Conservation (phyloP, 2,329 filamentous ascomycete species). For the Colletotrichum sp. region DNA sequence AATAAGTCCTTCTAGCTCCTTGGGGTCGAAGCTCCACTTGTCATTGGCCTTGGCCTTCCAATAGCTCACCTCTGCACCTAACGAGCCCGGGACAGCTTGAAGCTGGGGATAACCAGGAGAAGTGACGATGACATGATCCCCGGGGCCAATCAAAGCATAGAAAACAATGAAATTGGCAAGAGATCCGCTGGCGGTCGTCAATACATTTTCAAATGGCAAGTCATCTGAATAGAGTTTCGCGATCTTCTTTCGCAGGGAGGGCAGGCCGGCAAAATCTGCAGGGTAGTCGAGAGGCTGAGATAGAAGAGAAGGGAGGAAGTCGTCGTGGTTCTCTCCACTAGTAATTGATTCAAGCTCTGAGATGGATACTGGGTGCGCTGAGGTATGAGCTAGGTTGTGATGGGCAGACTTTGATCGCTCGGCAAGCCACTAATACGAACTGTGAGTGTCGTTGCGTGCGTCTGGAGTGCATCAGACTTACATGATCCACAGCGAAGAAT, state of each 20-base stretch:
- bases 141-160: not conserved
- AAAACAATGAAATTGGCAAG: not conserved
- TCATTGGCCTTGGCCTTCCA: not conserved
- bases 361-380: not conserved
- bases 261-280: not conserved
- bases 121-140: not conserved
- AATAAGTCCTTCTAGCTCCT: not conserved
- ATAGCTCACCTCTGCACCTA: not conserved
- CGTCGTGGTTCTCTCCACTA: not conserved
- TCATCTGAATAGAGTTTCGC: not conserved
- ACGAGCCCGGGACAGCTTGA: not conserved
- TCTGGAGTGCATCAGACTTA: not conserved
- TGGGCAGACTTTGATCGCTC: not conserved
- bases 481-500: not conserved
- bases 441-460: not conserved
- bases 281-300: not conserved
- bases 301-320: not conserved
- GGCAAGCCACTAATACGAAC: not conserved
- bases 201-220: not conserved
- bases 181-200: not conserved
- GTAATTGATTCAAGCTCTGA: not conserved
- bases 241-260: not conserved
- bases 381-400: not conserved
- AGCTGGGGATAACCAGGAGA: not conserved
- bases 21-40: not conserved